Percentiles rank a stretch among this genome's conserved stretches.
Conservation (phyloP, 352 stramenopile species). For the Phytopythium boreale region DNA sequence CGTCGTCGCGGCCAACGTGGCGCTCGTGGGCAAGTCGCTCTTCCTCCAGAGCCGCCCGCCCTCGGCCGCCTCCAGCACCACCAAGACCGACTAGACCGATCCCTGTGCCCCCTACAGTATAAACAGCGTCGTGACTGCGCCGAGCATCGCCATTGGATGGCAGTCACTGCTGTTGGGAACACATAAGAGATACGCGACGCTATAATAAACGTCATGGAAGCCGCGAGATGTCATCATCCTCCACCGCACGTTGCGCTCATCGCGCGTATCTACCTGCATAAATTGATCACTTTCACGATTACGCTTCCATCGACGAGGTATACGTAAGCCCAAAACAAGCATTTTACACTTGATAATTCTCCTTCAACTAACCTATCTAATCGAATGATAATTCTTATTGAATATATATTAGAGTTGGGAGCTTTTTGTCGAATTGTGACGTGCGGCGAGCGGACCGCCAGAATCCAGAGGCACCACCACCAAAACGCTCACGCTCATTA, state of each 20-base stretch:
- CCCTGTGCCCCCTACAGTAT: not conserved
- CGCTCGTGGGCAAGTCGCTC: conserved; percentile 36
- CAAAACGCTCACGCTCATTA: conserved; percentile 1
- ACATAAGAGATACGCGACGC: not conserved
- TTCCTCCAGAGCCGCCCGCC: conserved; percentile 16
- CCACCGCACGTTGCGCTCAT: not conserved
- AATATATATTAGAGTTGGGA: not conserved
- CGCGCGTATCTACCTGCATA: not conserved
- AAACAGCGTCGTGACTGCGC: not conserved
- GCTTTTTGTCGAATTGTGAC: not conserved
- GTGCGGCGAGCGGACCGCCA: not conserved
- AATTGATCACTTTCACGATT: not conserved
- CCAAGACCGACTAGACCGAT: conserved; percentile 8
- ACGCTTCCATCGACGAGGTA: too few species aligned
- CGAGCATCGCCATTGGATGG: not conserved
- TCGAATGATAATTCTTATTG: not conserved
- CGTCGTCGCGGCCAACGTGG: conserved; percentile 44
- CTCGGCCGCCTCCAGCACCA: not conserved
- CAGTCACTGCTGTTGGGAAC: not conserved
- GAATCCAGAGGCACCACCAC: conserved; percentile 8
- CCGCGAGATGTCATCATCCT: not conserved
- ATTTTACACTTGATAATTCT: too few species aligned
- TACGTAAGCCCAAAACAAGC: too few species aligned
- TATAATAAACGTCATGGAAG: not conserved
- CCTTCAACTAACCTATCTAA: not conserved